phyloP scores from a whole-genome alignment of 768 basidiomycete genomes.

The Gymnopilus dilepis region DNA sequence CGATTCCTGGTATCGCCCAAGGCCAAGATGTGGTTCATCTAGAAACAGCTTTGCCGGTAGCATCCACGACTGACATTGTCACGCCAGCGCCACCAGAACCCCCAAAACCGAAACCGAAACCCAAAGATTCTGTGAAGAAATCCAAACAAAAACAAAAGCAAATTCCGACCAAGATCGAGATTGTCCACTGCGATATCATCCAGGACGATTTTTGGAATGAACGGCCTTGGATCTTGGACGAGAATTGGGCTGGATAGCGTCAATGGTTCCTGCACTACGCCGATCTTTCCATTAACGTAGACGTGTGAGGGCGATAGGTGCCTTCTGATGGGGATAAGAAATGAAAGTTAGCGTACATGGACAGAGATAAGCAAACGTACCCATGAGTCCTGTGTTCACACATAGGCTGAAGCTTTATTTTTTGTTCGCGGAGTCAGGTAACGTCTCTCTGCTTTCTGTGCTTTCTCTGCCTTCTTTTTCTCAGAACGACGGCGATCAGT shows the following conservation, averaged over 20 bases:
- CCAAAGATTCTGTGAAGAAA: slow-evolving; percentile 21
- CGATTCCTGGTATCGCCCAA: background rate
- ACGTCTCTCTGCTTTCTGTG: too few species aligned
- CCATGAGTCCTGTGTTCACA: background rate
- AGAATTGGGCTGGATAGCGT: slow-evolving; percentile 8
- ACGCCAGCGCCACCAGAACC: background rate
- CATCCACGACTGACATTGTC: background rate
- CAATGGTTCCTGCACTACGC: background rate
- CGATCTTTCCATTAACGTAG: background rate
- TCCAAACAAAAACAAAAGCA: slow-evolving; percentile 33
- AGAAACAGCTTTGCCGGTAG: background rate
- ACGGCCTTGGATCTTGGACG: slow-evolving; percentile 56
- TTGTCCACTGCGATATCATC: slow-evolving; percentile 87
- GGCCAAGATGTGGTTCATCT: background rate
- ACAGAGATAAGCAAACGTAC: background rate
- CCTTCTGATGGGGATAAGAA: background rate
- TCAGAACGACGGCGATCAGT: slow-evolving; percentile 4
- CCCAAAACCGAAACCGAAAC: background rate
- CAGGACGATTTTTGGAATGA: slow-evolving; percentile 79
- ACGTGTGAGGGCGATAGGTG: background rate
- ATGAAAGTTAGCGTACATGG: background rate
- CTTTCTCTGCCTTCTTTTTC: slow-evolving; percentile 3
- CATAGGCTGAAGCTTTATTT: background rate
- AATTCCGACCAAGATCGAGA: slow-evolving; percentile 51
- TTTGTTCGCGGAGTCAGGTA: background rate